Conservation (phyloP, 2,329 filamentous ascomycete genomes). For the Trichoderma sp. region DNA sequence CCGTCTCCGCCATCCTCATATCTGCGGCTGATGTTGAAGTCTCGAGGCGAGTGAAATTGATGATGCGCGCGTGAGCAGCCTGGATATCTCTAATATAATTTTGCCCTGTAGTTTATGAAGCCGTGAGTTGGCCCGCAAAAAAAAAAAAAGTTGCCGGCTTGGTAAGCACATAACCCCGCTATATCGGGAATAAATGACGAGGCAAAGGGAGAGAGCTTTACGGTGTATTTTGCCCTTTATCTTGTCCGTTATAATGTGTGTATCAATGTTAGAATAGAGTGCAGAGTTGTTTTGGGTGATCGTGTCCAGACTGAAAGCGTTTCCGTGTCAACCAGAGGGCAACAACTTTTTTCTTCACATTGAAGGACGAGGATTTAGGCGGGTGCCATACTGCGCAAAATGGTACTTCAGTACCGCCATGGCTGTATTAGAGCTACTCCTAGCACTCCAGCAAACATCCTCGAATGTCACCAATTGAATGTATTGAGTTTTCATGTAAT, state of each 20-base stretch:
- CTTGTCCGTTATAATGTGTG: neutral
- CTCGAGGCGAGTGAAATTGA: neutral
- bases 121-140: slow-evolving; percentile 21
- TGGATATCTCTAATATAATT: neutral
- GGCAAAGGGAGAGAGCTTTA: neutral
- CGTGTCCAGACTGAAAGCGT: neutral
- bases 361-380: neutral
- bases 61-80: neutral
- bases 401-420: neutral
- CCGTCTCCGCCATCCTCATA: slow-evolving; percentile 18
- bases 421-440: neutral
- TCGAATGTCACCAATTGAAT: neutral
- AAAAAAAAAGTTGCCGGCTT: slow-evolving; percentile 21
- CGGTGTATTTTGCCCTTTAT: neutral
- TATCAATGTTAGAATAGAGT: neutral
- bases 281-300: neutral
- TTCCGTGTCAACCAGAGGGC: neutral
- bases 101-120: slow-evolving; percentile 14
- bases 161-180: slow-evolving; percentile 18
- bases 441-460: neutral
- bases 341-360: neutral
- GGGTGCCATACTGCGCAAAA: neutral
- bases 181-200: slow-evolving; percentile 1
- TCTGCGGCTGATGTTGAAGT: neutral
- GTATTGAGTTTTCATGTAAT: neutral